Base-by-base conservation (phyloP, 441 rosid species). In the Manihot esculenta region DNA sequence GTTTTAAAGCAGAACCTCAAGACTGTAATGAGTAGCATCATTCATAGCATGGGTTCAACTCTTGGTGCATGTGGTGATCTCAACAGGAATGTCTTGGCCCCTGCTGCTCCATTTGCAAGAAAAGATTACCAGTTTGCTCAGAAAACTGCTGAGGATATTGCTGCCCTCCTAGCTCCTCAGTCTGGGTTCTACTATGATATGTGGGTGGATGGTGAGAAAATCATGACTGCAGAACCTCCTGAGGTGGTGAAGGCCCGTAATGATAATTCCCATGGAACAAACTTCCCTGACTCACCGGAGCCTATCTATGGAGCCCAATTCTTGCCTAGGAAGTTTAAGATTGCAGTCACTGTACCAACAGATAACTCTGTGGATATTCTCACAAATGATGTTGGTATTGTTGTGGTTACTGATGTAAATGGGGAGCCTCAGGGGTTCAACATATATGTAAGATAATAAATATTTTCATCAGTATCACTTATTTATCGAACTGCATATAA, bases 51-150 rank as follows among this genome's bases (percentile, higher is more conserved):
- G 98, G 98, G 98, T 54, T 89, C 98, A 10, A 95, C 99, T 62
- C 89, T 95, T 17, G 99, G 99, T 71, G 99, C 99, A 0, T 95
- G 99, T 70, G 99, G 99, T 74, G 98, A 95, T 87, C 86, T 95
- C 51, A 95, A 95, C 70, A 88, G 98, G 75, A 95, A 95, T 76
- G 99, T 95, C 69, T 85, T 93, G 76, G 98, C 98, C 64, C 97
- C 98, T 1, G 91, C 97, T 5, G 98, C 98, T 13, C 98, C 98
- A 14, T 74, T 85, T 69, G 81, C 70, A 2, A 82, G 82, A 62
- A 89, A 87, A 82, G 98, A 95, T 71, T 93, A 91, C 80, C 71
- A 78, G 27, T 85, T 88, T 81, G 98, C 98, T 0, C 98, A 91
- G 77, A 69, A 87, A 78, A 95, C 98, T 45, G 97, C 99, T 15